Evolutionary conservation across 2,329 filamentous ascomycete species (phyloP), one percentile per base, ranked within the genome.

Genomic region (Fulvia fulva): DNA sequence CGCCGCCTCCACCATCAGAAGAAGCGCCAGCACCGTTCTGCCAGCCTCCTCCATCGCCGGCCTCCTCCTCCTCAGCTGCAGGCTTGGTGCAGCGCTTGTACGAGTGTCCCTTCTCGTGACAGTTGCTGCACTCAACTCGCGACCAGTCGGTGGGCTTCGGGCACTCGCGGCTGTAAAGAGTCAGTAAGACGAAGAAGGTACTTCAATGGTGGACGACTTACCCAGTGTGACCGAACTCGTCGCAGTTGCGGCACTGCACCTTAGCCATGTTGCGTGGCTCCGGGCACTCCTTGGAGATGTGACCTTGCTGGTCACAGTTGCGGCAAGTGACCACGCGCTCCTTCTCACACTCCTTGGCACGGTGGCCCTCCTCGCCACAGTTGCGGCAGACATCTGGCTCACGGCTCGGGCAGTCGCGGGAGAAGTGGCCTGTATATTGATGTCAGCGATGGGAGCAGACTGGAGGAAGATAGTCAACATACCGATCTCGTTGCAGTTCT

Each of bases 211-310:
- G 5, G 52, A 57, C 51, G 23, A 56, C 51, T 58, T 26, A 49
- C 45, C 56, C 30, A 5, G 47, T 58, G 57, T 70, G 68, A 5
- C 67, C 68, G 9, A 59, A 58, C 58, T 78, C 71, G 12, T 72
- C 72, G 61, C 80, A 81, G 69, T 78, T 78, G 56, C 70, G 73
- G 66, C 79, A 78, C 77, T 69, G 79, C 70, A 75, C 74, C 67
- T 76, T 76, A 53, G 67, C 63, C 78, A 77, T 70, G 59, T 83
- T 81, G 57, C 80, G 79, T 16, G 81, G 85, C 70, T 85, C 76
- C 26, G 87, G 85, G 68, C 86, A 89, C 67, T 88, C 85, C 86
- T 52, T 46, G 8, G 49, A 49, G 32, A 57, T 19, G 21, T 71
- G 30, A 65, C 68, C 11, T 68, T 75, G 55, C 37, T 57, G 30